Percentiles rank a stretch among this genome's conserved stretches.
Conservation (phyloP, 495 filamentous ascomycete genomes). For the Aspergillus sclerotioniger region DNA sequence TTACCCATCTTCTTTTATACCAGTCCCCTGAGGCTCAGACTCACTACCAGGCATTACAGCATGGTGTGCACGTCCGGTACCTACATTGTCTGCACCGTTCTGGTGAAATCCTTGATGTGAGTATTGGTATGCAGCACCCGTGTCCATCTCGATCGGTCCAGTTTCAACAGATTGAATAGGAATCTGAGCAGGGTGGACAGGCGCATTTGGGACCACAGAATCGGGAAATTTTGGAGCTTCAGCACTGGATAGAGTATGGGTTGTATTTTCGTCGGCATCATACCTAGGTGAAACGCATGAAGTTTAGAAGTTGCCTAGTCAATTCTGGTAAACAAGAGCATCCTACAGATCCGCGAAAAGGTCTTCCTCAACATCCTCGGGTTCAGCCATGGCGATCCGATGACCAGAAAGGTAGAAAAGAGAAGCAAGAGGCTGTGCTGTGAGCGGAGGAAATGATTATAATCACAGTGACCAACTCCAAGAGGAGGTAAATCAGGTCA, state of each 20-base stretch:
- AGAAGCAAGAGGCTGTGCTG: background rate
- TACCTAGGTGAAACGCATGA: slow-evolving; percentile 57
- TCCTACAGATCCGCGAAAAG: slow-evolving; percentile 96
- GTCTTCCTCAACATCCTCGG: slow-evolving; percentile 92
- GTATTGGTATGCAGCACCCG: slow-evolving; percentile 32
- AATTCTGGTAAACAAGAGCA: background rate
- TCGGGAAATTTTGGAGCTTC: slow-evolving; percentile 33
- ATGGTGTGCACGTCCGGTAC: slow-evolving; percentile 43
- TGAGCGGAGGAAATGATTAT: background rate
- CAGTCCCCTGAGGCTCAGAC: slow-evolving; percentile 50
- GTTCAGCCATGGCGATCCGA: slow-evolving; percentile 66
- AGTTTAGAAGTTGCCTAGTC: slow-evolving; percentile 3
- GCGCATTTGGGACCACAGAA: slow-evolving; percentile 19
- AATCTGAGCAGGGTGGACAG: slow-evolving; percentile 22
- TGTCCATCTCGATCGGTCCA: slow-evolving; percentile 43
- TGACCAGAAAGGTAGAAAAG: slow-evolving; percentile 1
- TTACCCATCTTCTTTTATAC: slow-evolving; percentile 99
- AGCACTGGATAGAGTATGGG: slow-evolving; percentile 36
- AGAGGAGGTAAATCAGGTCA: too few species aligned
- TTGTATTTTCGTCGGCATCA: slow-evolving; percentile 72
- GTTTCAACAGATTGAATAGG: slow-evolving; percentile 30
- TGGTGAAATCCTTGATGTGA: slow-evolving; percentile 54
- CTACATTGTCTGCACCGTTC: slow-evolving; percentile 61
- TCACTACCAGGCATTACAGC: slow-evolving; percentile 29
- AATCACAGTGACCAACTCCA: background rate